Conservation (phyloP, 139 green algal species). For the Prasinococcaceae sp. region DNA sequence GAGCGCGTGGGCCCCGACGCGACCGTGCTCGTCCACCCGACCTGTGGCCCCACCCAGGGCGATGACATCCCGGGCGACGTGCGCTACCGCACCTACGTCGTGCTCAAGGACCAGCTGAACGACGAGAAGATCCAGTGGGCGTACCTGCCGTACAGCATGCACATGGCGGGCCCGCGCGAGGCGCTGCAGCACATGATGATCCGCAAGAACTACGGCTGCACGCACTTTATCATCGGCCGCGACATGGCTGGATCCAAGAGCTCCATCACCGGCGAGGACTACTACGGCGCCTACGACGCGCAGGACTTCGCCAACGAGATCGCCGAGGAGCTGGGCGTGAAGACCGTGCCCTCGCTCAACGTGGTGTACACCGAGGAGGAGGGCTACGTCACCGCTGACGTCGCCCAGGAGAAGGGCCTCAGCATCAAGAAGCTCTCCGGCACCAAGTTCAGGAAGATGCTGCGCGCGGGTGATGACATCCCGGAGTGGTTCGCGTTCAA, state of each 20-base stretch:
- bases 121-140: slow-evolving; percentile 61
- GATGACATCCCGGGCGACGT: slow-evolving; percentile 92
- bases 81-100: slow-evolving; percentile 69
- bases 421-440: slow-evolving; percentile 34
- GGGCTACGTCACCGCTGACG: slow-evolving; percentile 39
- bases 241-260: slow-evolving; percentile 79
- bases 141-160: slow-evolving; percentile 81
- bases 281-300: slow-evolving; percentile 51
- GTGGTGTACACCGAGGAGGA: slow-evolving; percentile 43
- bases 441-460: slow-evolving; percentile 59
- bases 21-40: slow-evolving; percentile 66
- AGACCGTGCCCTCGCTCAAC: slow-evolving; percentile 31
- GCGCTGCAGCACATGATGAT: slow-evolving; percentile 89
- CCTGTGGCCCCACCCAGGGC: slow-evolving; percentile 74
- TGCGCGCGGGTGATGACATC: slow-evolving; percentile 49
- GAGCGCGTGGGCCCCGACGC: slow-evolving; percentile 45
- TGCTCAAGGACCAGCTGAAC: slow-evolving; percentile 54
- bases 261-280: slow-evolving; percentile 55
- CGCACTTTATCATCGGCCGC: slow-evolving; percentile 79
- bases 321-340: slow-evolving; percentile 24
- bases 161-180: slow-evolving; percentile 76
- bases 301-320: slow-evolving; percentile 28
- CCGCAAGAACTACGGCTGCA: slow-evolving; percentile 81
- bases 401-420: slow-evolving; percentile 23
- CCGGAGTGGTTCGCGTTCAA: slow-evolving; percentile 96